Evolutionary conservation across 2,329 filamentous ascomycete species (phyloP).

Genomic region (Xylaria sp.): DNA sequence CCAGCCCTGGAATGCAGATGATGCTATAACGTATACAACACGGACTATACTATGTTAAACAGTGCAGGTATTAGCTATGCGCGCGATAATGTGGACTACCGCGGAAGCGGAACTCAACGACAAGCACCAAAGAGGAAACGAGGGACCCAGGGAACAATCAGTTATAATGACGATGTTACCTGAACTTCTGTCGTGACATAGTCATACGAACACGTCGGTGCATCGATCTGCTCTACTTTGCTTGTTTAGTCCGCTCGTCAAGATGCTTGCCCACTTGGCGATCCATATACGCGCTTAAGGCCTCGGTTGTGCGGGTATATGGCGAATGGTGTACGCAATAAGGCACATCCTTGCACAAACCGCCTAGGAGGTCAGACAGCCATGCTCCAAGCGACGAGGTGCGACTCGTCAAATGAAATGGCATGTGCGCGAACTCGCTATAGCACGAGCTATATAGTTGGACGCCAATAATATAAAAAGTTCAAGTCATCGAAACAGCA

Average conservation of each 20-base stretch:
- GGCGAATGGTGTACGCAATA: background rate
- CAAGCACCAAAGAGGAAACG: constrained; percentile 5
- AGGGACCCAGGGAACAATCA: background rate
- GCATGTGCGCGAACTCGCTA: background rate
- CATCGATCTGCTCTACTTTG: background rate
- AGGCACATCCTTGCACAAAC: constrained; percentile 13
- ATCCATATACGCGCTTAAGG: background rate
- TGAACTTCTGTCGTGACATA: background rate
- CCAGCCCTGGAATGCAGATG: constrained; percentile 49
- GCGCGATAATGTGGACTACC: constrained; percentile 36
- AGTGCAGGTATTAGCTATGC: constrained; percentile 35
- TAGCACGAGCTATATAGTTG: background rate
- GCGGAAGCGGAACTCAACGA: constrained; percentile 23
- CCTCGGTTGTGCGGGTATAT: background rate
- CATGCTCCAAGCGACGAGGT: constrained; percentile 1
- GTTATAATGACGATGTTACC: background rate
- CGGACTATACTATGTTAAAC: too few species aligned
- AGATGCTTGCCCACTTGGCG: background rate
- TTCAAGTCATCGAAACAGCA: background rate
- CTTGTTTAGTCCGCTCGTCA: background rate
- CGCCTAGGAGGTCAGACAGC: background rate
- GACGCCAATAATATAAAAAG: background rate
- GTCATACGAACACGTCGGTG: constrained; percentile 2
- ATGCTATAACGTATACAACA: constrained; percentile 18
- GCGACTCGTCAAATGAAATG: background rate